Percentiles rank a stretch among this genome's conserved stretches.
phyloP scores from a whole-genome alignment of 129 eudicot genomes.

The Chrysanthemum makinoi region DNA sequence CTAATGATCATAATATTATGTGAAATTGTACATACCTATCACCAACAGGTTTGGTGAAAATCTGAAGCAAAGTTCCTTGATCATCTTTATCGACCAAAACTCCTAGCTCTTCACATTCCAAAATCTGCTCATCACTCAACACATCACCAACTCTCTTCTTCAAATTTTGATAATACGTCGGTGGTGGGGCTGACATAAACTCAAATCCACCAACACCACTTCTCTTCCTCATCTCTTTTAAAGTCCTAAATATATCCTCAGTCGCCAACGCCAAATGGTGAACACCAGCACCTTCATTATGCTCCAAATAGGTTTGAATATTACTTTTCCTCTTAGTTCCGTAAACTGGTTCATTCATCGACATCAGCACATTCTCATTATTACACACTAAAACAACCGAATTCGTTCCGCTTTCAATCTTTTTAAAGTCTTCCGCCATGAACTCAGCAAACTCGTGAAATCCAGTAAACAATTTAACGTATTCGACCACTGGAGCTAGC shows the following conservation, averaged over 20 bases:
- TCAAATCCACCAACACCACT: conserved; percentile 85
- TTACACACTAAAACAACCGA: conserved; percentile 79
- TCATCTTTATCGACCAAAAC: conserved; percentile 91
- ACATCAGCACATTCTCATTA: conserved; percentile 64
- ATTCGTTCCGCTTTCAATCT: conserved; percentile 79
- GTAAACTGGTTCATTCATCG: conserved; percentile 80
- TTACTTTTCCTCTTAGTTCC: conserved; percentile 89
- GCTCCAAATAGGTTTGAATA: conserved; percentile 89
- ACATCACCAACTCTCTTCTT: conserved; percentile 74
- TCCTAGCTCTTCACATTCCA: conserved; percentile 90
- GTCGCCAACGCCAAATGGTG: conserved; percentile 81
- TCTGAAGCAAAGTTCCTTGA: conserved; percentile 95
- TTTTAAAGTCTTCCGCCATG: conserved; percentile 86
- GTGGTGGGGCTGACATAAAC: conserved; percentile 94
- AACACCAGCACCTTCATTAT: conserved; percentile 86
- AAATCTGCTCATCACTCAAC: conserved; percentile 73
- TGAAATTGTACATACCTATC: conserved; percentile 54
- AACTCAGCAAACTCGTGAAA: conserved; percentile 95
- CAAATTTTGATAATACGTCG: conserved; percentile 76
- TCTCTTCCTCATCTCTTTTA: conserved; percentile 90
- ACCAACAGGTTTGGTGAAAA: conserved; percentile 94
- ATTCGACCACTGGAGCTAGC: conserved; percentile 57
- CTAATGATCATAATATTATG: neutral
- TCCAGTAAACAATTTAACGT: conserved; percentile 75
- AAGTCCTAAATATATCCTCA: conserved; percentile 68